A percentile compares a stretch with the other conserved stretches of the same genome.
Evolutionary conservation across 495 filamentous ascomycete species (phyloP).

Genomic region (Xylaria flabelliformis): DNA sequence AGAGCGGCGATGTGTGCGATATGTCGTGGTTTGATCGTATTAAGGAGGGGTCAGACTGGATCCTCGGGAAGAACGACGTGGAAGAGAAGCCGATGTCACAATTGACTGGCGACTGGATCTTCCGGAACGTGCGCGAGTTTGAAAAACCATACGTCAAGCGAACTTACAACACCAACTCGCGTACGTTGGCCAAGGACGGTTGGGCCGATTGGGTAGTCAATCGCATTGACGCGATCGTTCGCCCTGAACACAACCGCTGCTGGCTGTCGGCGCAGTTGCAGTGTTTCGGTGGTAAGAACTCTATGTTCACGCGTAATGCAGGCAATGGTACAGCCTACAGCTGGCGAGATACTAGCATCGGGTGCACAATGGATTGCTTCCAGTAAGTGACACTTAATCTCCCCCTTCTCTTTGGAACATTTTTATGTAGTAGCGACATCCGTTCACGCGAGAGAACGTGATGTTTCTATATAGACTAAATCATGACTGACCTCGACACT

Average conservation of each 20-base stretch:
- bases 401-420: neutral
- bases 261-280: slow-evolving; percentile 49
- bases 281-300: slow-evolving; percentile 47
- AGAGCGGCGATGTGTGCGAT: slow-evolving; percentile 40
- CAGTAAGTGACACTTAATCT: slow-evolving; percentile 30
- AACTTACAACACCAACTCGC: slow-evolving; percentile 45
- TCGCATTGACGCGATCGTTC: slow-evolving; percentile 44
- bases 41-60: slow-evolving; percentile 37
- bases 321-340: slow-evolving; percentile 49
- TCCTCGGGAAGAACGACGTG: slow-evolving; percentile 32
- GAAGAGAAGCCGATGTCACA: slow-evolving; percentile 47
- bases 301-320: slow-evolving; percentile 45
- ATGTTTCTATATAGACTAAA: neutral
- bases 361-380: slow-evolving; percentile 46
- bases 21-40: slow-evolving; percentile 47
- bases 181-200: slow-evolving; percentile 40
- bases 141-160: slow-evolving; percentile 50
- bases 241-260: slow-evolving; percentile 41
- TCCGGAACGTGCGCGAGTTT: slow-evolving; percentile 46
- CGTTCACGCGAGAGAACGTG: neutral
- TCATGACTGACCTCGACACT: neutral
- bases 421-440: neutral
- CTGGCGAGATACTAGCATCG: slow-evolving; percentile 49
- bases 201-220: slow-evolving; percentile 45
- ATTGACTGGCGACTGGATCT: slow-evolving; percentile 48